These are phyloP conservation scores for Pyrrhoderma noxium DNA, from an alignment of 1,284 basidiomycete species.

Conservation along the genomic window DNA sequence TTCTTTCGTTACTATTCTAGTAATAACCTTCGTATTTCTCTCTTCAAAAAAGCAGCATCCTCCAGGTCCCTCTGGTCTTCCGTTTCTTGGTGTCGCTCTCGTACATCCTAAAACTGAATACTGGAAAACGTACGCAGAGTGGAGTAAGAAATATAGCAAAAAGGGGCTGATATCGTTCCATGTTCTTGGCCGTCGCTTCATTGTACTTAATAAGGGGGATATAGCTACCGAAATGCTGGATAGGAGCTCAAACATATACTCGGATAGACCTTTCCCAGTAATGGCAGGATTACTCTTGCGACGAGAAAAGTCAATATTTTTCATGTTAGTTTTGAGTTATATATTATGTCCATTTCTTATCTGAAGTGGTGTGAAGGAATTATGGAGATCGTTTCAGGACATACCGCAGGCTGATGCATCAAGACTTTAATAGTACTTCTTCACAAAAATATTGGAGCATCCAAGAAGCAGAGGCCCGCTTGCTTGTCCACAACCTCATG, in stretches of 20 bases:
- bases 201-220: constrained; percentile 20
- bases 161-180: not conserved
- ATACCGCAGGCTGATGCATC: constrained; percentile 15
- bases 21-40: too few species aligned
- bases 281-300: constrained; percentile 15
- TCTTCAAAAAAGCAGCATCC: constrained; percentile 20
- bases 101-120: constrained; percentile 26
- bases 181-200: constrained; percentile 5
- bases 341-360: not conserved
- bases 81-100: constrained; percentile 27
- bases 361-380: not conserved
- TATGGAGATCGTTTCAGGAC: constrained; percentile 11
- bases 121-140: constrained; percentile 34
- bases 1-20: too few species aligned
- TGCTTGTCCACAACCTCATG: not conserved
- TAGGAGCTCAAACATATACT: constrained; percentile 16
- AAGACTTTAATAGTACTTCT: constrained; percentile 3
- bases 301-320: constrained; percentile 15
- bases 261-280: constrained; percentile 12
- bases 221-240: constrained; percentile 18
- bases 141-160: constrained; percentile 29
- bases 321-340: constrained; percentile 7
- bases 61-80: constrained; percentile 30
- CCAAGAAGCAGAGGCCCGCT: not conserved
- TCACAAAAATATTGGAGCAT: constrained; percentile 4